Percentiles rank a stretch among this genome's conserved stretches.
phyloP scores from a whole-genome alignment of 148 eudicot species.

The Heliamphora exappendiculata region DNA sequence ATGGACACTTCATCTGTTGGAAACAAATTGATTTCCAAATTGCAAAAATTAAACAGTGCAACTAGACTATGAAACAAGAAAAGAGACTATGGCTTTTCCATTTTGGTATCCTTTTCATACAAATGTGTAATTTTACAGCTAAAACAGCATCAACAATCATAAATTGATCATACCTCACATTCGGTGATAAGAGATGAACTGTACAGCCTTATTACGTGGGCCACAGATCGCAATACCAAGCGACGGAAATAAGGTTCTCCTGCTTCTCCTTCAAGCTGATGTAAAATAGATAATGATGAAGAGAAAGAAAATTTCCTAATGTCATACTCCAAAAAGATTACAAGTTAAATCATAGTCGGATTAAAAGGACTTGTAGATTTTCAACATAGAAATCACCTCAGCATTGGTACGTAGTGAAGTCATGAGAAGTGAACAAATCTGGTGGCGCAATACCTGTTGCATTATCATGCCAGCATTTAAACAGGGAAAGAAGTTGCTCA shows the following conservation, averaged over 20 bases:
- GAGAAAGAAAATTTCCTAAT: background rate
- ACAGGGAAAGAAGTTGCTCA: background rate
- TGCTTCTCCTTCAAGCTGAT: constrained; percentile 89
- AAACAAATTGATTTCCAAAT: background rate
- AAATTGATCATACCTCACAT: constrained; percentile 57
- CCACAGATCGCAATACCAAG: constrained; percentile 88
- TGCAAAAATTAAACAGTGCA: background rate
- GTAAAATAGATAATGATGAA: constrained; percentile 11
- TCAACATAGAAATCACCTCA: constrained; percentile 49
- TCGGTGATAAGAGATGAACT: constrained; percentile 87
- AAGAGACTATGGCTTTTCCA: background rate
- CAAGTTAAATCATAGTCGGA: background rate
- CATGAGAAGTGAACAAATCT: constrained; percentile 97
- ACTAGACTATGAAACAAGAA: background rate
- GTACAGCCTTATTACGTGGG: constrained; percentile 87
- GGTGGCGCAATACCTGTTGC: constrained; percentile 82
- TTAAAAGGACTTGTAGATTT: background rate
- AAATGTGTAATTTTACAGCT: background rate
- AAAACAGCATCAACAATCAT: background rate
- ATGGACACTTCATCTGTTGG: background rate
- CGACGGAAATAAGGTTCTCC: constrained; percentile 98
- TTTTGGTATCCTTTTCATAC: background rate
- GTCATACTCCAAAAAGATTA: background rate
- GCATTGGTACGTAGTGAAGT: constrained; percentile 95
- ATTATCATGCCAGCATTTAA: constrained; percentile 24